Evolutionary conservation across 2,329 filamentous ascomycete genomes (phyloP).

Genomic region (Claviceps digitariae): DNA sequence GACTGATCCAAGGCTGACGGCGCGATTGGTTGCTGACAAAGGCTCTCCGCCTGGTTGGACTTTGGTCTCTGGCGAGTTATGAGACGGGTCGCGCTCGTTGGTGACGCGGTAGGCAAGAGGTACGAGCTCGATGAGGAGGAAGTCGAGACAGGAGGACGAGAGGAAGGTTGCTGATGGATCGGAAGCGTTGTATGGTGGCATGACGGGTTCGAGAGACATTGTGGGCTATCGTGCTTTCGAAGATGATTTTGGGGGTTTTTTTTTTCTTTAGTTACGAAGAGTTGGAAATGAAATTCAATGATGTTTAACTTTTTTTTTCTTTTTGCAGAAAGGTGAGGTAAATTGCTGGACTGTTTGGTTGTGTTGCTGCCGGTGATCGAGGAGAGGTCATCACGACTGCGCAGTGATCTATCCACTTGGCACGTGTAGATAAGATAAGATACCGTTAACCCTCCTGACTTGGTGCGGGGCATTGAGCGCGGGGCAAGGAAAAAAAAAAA

Average conservation of each 20-base stretch:
- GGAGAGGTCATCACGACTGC: not conserved
- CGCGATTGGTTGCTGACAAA: not conserved
- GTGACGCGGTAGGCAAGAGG: slow-evolving; percentile 83
- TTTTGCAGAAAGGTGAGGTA: not conserved
- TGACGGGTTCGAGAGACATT: slow-evolving; percentile 63
- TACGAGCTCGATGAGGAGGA: slow-evolving; percentile 92
- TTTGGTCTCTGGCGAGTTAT: slow-evolving; percentile 10
- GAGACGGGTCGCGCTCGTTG: slow-evolving; percentile 48
- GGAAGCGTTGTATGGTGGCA: slow-evolving; percentile 54
- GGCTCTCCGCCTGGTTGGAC: slow-evolving; percentile 8
- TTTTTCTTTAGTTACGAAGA: too few species aligned
- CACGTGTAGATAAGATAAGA: slow-evolving; percentile 2
- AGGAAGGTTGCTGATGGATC: slow-evolving; percentile 68
- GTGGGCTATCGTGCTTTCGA: not conserved
- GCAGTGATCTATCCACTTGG: not conserved
- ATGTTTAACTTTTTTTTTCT: too few species aligned
- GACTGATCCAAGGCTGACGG: slow-evolving; percentile 14
- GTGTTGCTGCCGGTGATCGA: not conserved
- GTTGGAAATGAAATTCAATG: too few species aligned
- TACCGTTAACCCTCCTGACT: not conserved
- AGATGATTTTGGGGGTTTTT: not conserved
- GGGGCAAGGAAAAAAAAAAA: not conserved
- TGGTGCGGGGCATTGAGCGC: not conserved
- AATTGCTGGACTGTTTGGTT: not conserved
- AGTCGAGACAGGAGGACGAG: slow-evolving; percentile 76